Evolutionary conservation across 1,139 yeast species (phyloP), one percentile per base, ranked within the genome.

Genomic region (Komagataea norvegica): DNA sequence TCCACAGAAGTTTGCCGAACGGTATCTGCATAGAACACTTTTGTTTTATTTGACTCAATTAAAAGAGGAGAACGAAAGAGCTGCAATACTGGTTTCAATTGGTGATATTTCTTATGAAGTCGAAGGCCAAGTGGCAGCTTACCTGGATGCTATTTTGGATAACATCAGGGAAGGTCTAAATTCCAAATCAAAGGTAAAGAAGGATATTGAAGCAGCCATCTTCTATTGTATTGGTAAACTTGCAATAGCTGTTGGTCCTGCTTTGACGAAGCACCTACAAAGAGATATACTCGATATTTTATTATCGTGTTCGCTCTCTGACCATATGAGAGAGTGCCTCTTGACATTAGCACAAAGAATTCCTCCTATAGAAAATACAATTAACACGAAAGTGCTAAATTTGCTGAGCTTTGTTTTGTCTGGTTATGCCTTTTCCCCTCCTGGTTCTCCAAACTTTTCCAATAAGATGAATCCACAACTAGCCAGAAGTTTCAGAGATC

Each of bases 231-330:
- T 91, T 35, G 87, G 94, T 0, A 84, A 86, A 62, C 65, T 91
- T 34, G 89, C 96, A 0, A 72, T 74, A 18, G 94, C 97, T 0
- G 88, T 89, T 10, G 97, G 96, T 0, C 95, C 96, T n/a, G 95
- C 96, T 1, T 67, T 91, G 38, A 84, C 96, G 0, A 89, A 89
- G 55, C 91, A 87, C 55, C 66, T 91, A 44, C 91, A 88, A 47
- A 72, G 82, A 46, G 95, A 87, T 52, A 74, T 89, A 18, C 64
- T 91, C 41, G 93, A 83, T 48, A 70, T 84, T 67, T 74, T 89
- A 64, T 72, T 91, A 52, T 74, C 83, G 38, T 87, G 96, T 47
- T 86, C 95, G 0, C 69, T 91, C 35, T 83, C 91, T 16, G 81
- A 75, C 44, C 80, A 84, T 46, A 77, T 89, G 77, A 79, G 86